phyloP scores from a whole-genome alignment of 2,329 filamentous ascomycete species.

The Gliomastix tumulicola region DNA sequence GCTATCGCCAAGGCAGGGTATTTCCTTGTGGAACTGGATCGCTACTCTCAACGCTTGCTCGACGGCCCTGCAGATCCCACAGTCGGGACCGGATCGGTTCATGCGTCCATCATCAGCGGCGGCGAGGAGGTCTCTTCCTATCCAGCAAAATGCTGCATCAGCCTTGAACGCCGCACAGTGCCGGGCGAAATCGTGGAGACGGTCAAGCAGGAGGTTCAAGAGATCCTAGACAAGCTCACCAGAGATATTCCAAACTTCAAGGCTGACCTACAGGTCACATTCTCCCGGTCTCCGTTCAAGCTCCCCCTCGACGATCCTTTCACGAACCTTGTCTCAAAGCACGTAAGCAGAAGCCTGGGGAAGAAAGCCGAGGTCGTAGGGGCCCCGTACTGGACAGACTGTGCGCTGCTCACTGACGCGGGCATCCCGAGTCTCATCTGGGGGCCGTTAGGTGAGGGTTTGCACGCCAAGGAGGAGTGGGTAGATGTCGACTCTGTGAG shows the following conservation, averaged over 20 bases:
- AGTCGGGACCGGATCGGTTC: conserved; percentile 32
- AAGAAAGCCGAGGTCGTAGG: conserved; percentile 15
- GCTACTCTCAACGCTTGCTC: conserved; percentile 24
- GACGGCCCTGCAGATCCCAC: conserved; percentile 1
- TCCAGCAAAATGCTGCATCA: conserved; percentile 38
- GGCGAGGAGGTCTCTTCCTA: conserved; percentile 46
- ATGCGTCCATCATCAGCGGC: conserved; percentile 39
- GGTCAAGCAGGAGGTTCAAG: conserved; percentile 27
- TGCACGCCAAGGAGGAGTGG: conserved; percentile 44
- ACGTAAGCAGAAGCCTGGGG: conserved; percentile 17
- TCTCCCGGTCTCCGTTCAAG: conserved; percentile 34
- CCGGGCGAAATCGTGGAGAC: conserved; percentile 29
- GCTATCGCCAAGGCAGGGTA: conserved; percentile 40
- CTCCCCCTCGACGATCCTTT: conserved; percentile 33
- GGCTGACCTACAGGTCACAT: conserved; percentile 28
- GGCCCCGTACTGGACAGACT: conserved; percentile 40
- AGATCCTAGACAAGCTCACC: conserved; percentile 23
- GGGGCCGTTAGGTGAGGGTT: conserved; percentile 37
- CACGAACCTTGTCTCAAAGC: conserved; percentile 18
- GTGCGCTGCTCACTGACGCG: conserved; percentile 34
- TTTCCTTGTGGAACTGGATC: conserved; percentile 36
- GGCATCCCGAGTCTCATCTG: conserved; percentile 40
- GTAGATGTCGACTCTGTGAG: conserved; percentile 33
- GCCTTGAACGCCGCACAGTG: conserved; percentile 40
- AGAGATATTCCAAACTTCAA: conserved; percentile 26